These are phyloP conservation scores for Singerocomus rubriflavus DNA, from an alignment of 1,284 basidiomycete species.

Conservation along the genomic window DNA sequence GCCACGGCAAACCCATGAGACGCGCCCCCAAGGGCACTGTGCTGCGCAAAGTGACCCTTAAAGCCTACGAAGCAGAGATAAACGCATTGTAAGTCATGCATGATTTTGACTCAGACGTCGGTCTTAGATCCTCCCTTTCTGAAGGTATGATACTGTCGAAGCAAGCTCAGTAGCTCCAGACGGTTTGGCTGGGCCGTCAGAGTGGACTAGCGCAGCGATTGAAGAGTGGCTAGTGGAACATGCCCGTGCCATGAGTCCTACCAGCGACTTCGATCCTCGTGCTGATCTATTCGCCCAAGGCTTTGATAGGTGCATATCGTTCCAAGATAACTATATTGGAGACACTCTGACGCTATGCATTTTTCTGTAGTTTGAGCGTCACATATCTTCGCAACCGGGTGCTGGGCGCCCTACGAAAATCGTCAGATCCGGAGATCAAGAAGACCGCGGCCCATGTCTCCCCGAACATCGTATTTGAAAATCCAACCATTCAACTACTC, in stretches of 20 bases:
- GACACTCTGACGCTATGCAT: neutral
- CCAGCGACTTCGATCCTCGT: neutral
- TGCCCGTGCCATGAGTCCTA: neutral
- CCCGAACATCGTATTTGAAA: slow-evolving; percentile 7
- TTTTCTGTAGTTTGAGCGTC: neutral
- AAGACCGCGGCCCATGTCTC: neutral
- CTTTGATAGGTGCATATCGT: slow-evolving; percentile 1
- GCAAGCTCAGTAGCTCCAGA: neutral
- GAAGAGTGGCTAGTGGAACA: slow-evolving; percentile 2
- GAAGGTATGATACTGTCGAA: slow-evolving; percentile 2
- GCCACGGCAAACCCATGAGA: neutral
- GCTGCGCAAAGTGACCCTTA: neutral
- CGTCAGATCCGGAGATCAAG: neutral
- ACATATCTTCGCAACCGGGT: slow-evolving; percentile 5
- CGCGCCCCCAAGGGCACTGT: slow-evolving; percentile 2
- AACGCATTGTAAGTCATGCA: neutral
- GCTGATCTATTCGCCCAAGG: slow-evolving; percentile 8
- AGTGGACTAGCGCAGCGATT: neutral
- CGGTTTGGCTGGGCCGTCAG: neutral
- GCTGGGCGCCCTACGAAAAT: neutral
- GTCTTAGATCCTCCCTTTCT: too few species aligned
- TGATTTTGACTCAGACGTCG: neutral
- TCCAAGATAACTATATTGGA: neutral
- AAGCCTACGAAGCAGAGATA: slow-evolving; percentile 6
- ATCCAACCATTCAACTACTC: slow-evolving; percentile 2